phyloP scores from a whole-genome alignment of 441 rosid genomes.

The Arabidopsis lyrata region DNA sequence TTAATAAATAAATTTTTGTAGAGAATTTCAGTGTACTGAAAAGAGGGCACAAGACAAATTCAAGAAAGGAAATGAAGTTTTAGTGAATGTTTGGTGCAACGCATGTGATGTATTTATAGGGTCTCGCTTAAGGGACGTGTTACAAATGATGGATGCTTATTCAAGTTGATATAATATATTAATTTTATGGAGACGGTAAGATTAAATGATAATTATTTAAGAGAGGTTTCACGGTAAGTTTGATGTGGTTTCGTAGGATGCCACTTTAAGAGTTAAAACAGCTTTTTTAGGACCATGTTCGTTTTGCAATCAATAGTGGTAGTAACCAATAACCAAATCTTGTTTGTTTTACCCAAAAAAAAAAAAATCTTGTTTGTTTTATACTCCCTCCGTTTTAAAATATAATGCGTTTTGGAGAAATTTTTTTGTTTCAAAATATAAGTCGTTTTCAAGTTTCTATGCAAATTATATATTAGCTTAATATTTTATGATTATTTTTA shows the following conservation, averaged over 20 bases:
- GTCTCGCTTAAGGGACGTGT: slow-evolving; percentile 13
- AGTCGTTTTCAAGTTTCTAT: no score
- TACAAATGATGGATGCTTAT: slow-evolving; percentile 31
- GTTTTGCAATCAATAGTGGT: slow-evolving; percentile 1
- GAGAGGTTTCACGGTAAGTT: neutral
- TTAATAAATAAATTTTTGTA: neutral
- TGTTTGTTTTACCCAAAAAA: neutral
- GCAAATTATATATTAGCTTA: no score
- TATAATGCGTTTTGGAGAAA: no score
- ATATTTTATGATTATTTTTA: no score
- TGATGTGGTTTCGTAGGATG: neutral
- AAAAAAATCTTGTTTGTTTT: no score
- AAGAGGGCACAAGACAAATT: slow-evolving; percentile 35
- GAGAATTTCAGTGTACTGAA: slow-evolving; percentile 26
- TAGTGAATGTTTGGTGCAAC: slow-evolving; percentile 38
- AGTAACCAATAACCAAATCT: neutral
- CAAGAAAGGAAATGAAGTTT: slow-evolving; percentile 34
- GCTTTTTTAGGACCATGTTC: neutral
- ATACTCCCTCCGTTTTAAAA: no score
- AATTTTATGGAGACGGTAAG: neutral
- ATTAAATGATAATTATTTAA: no score
- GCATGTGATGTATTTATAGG: slow-evolving; percentile 46
- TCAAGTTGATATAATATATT: slow-evolving; percentile 34
- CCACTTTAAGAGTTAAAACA: no score
- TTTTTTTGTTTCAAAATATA: no score